These are phyloP conservation scores for Stellera chamaejasme DNA, from an alignment of 345 rosid species.

Conservation along the genomic window DNA sequence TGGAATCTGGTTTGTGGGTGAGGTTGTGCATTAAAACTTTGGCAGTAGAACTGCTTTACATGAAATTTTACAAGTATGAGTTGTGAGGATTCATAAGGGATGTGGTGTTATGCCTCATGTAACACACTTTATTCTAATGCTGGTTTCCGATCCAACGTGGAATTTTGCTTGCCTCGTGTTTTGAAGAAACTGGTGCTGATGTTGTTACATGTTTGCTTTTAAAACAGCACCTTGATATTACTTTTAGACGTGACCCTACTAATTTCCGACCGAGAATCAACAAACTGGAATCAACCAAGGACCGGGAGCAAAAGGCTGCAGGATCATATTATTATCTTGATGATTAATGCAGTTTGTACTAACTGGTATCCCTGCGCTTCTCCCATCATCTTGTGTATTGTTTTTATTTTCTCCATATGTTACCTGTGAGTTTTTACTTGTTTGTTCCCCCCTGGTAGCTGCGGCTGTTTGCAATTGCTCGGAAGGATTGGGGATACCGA, in stretches of 20 bases:
- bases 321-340: conserved; percentile 94
- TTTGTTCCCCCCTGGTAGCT: no score
- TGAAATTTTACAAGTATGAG: no score
- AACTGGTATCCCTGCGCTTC: conserved; percentile 12
- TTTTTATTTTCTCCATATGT: conserved; percentile 4
- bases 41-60: no score
- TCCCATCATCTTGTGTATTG: neutral
- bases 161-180: no score
- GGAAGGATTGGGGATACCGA: no score
- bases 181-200: neutral
- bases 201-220: neutral
- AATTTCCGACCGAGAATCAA: conserved; percentile 94
- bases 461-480: no score
- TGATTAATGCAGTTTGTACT: conserved; percentile 28
- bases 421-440: neutral
- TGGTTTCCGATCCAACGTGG: neutral
- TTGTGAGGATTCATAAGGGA: no score
- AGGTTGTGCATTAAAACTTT: no score
- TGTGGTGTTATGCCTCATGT: no score
- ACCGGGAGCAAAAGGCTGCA: conserved; percentile 92
- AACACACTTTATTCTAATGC: no score
- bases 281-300: conserved; percentile 90
- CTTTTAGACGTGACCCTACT: conserved; percentile 92
- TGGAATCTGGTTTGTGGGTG: no score
- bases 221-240: conserved; percentile 82